Evolutionary conservation across 2,329 filamentous ascomycete genomes (phyloP), one percentile per base, ranked within the genome.

Genomic region (Coleophoma cylindrospora): DNA sequence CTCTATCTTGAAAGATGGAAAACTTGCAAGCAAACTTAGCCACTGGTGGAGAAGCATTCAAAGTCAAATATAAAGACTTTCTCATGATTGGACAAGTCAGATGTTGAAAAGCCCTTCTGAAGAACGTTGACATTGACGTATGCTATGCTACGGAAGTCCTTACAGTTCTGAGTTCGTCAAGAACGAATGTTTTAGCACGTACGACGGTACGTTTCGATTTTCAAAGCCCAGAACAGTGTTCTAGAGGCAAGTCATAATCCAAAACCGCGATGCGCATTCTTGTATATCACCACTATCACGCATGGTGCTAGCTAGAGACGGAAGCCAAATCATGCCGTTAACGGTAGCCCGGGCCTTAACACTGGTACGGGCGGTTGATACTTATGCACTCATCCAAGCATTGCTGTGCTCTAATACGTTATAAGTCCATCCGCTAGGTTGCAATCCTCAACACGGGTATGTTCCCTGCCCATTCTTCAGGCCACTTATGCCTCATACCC

Each of bases 181-280:
- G 47, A 72, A 71, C 0, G 74, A 76, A 44, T 76, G 74, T 74
- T 76, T 74, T 57, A 75, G 72, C 54, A 74, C 71, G 4, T 76
- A 75, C 44, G 70, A 73, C 33, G 70, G 73, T 71, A 60, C 50
- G 67, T 51, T n/a, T 47, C 37, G 13, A n/a, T 14, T 36, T 34
- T 32, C 40, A 15, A 4, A 27, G 8, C 22, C 8, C 22, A 27
- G 8, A 27, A 27, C 22, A 27, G 22, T 27, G 22, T 27, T 27
- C 22, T 27, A 27, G 8, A 4, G 8, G 8, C 4, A 4, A 27
- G 22, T 27, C 22, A 27, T 15, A 53, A 48, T 53, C 8, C 47
- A 53, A 43, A 48, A 53, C 47, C 37, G 51, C n/a, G 48, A 50
- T 13, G 51, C 51, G 14, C 21, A 33, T 44, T 34, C 43, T n/a